A percentile compares a stretch with the other conserved stretches of the same genome.
Conservation (phyloP, 208 protist species). For the Trypanosoma rangeli region DNA sequence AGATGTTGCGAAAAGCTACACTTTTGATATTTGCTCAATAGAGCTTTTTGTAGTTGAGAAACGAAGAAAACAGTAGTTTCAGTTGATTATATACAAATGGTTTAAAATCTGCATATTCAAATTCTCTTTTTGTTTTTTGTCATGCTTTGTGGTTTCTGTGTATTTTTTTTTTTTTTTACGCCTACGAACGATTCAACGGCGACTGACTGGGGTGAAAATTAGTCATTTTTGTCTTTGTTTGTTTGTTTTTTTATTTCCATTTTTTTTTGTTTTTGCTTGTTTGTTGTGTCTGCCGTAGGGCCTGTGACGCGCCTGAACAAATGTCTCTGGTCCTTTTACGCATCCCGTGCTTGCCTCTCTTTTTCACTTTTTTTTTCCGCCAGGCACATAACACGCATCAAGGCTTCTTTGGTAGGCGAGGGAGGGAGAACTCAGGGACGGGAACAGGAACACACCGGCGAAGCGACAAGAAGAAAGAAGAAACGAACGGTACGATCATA, state of each 20-base stretch:
- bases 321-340: neutral
- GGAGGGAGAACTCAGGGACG: conserved; percentile 3
- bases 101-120: neutral
- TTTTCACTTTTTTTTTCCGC: conserved; percentile 13
- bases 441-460: conserved; percentile 1
- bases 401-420: neutral
- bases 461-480: neutral
- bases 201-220: no score
- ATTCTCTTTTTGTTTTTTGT: conserved; percentile 19
- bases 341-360: conserved; percentile 21
- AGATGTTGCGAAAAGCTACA: conserved; percentile 1
- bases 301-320: neutral
- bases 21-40: conserved; percentile 46
- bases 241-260: no score
- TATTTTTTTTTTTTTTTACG: neutral
- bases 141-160: conserved; percentile 21
- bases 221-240: no score
- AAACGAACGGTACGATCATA: conserved; percentile 1
- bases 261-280: no score
- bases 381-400: conserved; percentile 7
- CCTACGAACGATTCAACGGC: neutral
- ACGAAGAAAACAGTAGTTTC: neutral
- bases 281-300: neutral
- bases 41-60: conserved; percentile 57
- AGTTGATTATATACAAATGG: neutral